Conservation (phyloP, 1,284 basidiomycete genomes). For the Thelephora terrestris region DNA sequence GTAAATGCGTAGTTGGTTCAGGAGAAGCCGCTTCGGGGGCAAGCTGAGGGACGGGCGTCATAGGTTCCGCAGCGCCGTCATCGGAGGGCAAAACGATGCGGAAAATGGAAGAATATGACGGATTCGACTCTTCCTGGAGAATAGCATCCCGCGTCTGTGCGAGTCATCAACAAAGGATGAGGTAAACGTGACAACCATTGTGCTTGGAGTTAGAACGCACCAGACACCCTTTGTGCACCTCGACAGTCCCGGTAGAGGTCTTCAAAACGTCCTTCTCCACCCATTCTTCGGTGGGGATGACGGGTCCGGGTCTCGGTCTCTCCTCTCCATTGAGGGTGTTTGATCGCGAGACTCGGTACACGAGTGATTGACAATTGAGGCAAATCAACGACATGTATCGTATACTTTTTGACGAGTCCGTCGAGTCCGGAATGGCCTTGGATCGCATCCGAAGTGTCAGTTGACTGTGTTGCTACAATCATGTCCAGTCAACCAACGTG, state of each 20-base stretch:
- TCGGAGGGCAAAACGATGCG: slow-evolving; percentile 37
- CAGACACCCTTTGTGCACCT: slow-evolving; percentile 53
- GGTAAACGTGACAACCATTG: slow-evolving; percentile 10
- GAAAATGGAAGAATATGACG: slow-evolving; percentile 43
- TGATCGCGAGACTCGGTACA: slow-evolving; percentile 61
- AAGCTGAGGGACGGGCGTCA: slow-evolving; percentile 11
- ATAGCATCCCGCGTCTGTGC: slow-evolving; percentile 40
- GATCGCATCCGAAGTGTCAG: slow-evolving; percentile 56
- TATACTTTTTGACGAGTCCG: slow-evolving; percentile 33
- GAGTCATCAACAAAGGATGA: slow-evolving; percentile 5
- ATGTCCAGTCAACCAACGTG: slow-evolving; percentile 8
- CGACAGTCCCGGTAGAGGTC: slow-evolving; percentile 62
- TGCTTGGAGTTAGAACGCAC: slow-evolving; percentile 36
- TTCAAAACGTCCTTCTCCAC: slow-evolving; percentile 61
- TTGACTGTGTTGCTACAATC: slow-evolving; percentile 36
- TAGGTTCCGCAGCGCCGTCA: slow-evolving; percentile 18
- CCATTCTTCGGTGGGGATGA: slow-evolving; percentile 66
- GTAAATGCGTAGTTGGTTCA: slow-evolving; percentile 20
- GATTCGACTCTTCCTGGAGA: slow-evolving; percentile 30
- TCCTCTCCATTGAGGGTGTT: slow-evolving; percentile 47
- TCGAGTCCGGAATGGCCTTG: slow-evolving; percentile 32
- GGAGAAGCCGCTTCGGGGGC: slow-evolving; percentile 9
- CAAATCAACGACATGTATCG: slow-evolving; percentile 60
- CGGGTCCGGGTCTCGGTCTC: slow-evolving; percentile 53
- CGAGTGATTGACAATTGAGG: slow-evolving; percentile 50